Conservation (phyloP, 2,329 filamentous ascomycete genomes). For the Phialocephala subalpina region DNA sequence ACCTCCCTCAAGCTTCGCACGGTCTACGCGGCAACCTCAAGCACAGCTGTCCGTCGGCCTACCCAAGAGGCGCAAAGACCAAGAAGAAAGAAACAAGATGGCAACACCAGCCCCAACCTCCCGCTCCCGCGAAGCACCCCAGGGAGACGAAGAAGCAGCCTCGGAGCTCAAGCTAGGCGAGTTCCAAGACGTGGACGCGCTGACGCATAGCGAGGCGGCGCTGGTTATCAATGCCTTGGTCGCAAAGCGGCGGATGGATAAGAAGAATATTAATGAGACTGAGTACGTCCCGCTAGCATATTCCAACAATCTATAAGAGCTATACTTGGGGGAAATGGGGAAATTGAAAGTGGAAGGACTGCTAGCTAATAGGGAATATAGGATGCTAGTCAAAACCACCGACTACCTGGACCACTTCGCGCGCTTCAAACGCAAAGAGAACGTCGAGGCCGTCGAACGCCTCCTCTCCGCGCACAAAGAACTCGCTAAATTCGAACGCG, state of each 20-base stretch:
- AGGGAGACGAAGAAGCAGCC: constrained; percentile 88
- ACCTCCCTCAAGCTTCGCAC: neutral
- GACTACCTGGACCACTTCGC: constrained; percentile 95
- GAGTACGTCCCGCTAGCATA: too few relatives aligned
- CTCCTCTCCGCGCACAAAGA: constrained; percentile 81
- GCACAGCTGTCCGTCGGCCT: constrained; percentile 4
- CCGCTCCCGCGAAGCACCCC: constrained; percentile 71
- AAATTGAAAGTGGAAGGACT: neutral
- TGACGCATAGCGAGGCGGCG: constrained; percentile 91
- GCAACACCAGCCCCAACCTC: constrained; percentile 52
- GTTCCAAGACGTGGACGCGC: constrained; percentile 88
- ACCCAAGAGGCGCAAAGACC: too few relatives aligned
- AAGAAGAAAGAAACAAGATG: constrained; percentile 32
- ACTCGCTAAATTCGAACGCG: constrained; percentile 91
- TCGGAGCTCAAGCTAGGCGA: constrained; percentile 86
- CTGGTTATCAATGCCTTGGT: constrained; percentile 92
- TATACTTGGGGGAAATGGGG: too few relatives aligned
- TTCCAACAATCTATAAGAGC: too few relatives aligned
- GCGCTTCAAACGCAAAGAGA: constrained; percentile 94
- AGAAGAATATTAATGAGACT: constrained; percentile 84
- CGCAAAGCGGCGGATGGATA: constrained; percentile 78
- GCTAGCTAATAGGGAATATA: constrained; percentile 41
- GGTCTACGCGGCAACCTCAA: neutral
- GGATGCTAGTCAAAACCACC: constrained; percentile 84
- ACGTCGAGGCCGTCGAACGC: constrained; percentile 92